phyloP scores from a whole-genome alignment of 2,329 filamentous ascomycete species.

The Ascocoryne sarcoides region DNA sequence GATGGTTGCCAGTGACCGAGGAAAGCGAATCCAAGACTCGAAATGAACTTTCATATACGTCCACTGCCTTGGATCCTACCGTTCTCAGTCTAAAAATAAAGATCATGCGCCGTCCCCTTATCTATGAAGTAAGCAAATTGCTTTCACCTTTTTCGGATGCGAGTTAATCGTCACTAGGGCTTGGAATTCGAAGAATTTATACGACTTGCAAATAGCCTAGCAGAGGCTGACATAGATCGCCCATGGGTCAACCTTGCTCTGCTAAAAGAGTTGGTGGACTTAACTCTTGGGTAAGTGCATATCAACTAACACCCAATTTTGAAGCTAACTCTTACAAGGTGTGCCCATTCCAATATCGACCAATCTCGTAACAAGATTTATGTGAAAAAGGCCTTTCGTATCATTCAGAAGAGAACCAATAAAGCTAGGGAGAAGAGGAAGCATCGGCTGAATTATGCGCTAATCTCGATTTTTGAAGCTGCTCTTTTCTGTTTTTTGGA shows the following conservation, averaged over 20 bases:
- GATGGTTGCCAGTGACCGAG: constrained; percentile 13
- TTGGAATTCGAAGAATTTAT: constrained; percentile 33
- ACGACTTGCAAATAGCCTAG: constrained; percentile 23
- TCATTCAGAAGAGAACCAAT: constrained; percentile 18
- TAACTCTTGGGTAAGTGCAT: constrained; percentile 20
- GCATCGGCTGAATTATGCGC: constrained; percentile 14
- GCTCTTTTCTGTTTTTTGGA: constrained; percentile 12
- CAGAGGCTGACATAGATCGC: constrained; percentile 3
- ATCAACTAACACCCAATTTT: not conserved
- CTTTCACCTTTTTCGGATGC: not conserved
- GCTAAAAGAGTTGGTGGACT: constrained; percentile 21
- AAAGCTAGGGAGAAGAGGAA: constrained; percentile 16
- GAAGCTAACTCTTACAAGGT: too few relatives aligned
- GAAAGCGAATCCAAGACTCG: too few relatives aligned
- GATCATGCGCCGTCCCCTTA: constrained; percentile 41
- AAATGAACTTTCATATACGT: constrained; percentile 2
- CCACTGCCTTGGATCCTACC: constrained; percentile 14
- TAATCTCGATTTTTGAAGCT: constrained; percentile 18
- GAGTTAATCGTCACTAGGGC: constrained; percentile 11
- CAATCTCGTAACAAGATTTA: constrained; percentile 23
- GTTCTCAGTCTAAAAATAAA: constrained; percentile 40
- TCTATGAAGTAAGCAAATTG: constrained; percentile 33
- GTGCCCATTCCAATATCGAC: constrained; percentile 21
- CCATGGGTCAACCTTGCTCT: constrained; percentile 11
- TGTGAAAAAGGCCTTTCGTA: constrained; percentile 15